These are phyloP conservation scores for Saccharomycopsis fermentans DNA, from an alignment of 805 yeast genomes.

Conservation along the genomic window DNA sequence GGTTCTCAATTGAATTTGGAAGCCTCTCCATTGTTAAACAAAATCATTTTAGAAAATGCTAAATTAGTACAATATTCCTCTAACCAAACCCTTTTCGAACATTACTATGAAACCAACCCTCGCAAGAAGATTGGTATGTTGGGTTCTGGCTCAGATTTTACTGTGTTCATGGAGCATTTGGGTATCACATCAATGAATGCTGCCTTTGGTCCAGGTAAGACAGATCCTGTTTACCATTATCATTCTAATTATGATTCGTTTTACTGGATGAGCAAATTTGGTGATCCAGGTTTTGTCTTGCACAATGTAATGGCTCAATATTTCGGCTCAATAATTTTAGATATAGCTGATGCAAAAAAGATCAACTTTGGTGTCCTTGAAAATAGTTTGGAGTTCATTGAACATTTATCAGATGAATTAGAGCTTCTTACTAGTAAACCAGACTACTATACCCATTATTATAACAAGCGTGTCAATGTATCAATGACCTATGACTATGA, in stretches of 20 bases:
- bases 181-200: slow-evolving; percentile 54
- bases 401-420: slow-evolving; percentile 30
- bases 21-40: slow-evolving; percentile 50
- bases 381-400: slow-evolving; percentile 25
- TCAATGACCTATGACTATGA: neutral
- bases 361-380: slow-evolving; percentile 30
- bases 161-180: slow-evolving; percentile 47
- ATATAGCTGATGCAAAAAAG: slow-evolving; percentile 40
- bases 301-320: slow-evolving; percentile 49
- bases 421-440: neutral
- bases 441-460: neutral
- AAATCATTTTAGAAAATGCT: slow-evolving; percentile 36
- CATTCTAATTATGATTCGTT: slow-evolving; percentile 68
- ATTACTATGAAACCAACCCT: slow-evolving; percentile 23
- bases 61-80: slow-evolving; percentile 38
- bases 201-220: slow-evolving; percentile 37
- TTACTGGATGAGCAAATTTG: slow-evolving; percentile 56
- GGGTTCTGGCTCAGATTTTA: slow-evolving; percentile 67
- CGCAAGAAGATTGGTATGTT: slow-evolving; percentile 33
- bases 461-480: neutral
- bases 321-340: slow-evolving; percentile 39
- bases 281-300: slow-evolving; percentile 50
- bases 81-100: slow-evolving; percentile 26
- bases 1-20: slow-evolving; percentile 44
- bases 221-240: slow-evolving; percentile 59